Evolutionary conservation across 2,329 filamentous ascomycete species (phyloP), one percentile per base, ranked within the genome.

Genomic region (Fusarium concolor): DNA sequence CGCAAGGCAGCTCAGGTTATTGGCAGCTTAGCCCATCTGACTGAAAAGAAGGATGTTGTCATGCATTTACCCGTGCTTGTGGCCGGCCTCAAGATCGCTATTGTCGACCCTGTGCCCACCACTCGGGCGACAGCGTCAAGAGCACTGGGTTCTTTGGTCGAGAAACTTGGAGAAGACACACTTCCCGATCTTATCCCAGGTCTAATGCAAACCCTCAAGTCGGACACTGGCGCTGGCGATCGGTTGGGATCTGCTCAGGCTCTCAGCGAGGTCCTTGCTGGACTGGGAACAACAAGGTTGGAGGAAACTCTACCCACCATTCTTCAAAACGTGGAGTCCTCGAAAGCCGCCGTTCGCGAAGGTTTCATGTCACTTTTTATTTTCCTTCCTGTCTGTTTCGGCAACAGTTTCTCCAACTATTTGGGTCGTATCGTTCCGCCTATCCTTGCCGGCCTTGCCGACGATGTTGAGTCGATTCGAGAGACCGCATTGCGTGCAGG

Each of bases 291-390:
- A 2, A 87, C 91, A 50, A 92, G 96, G 71, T 83, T 99, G 71
- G 96, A 99, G 79, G 96, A 99, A 80, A 98, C 94, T 7, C 84
- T 99, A 44, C 96, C 96, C 38, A 97, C 95, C 14, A 97, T 99
- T 72, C 82, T 99, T 39, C 95, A 98, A 75, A 99, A 99, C 75
- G 95, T 97, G 70, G 90, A 93, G 71, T 98, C 95, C 74, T 89
- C 91, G 71, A 97, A 97, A 80, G 79, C 96, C 18, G 89, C 94
- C 55, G 93, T 99, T 68, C 90, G 96, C 74, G 96, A 99, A 84
- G 96, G 96, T 44, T 99, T 99, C 83, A 99, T 99, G 96, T 97
- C 96, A 10, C 87, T 99, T 39, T 99, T 99, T 81, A 98, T 99
- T 71, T 99, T 97, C 87, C 89, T 99, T 82, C 96, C 96, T 14